phyloP scores from a whole-genome alignment of 371 early-diverging fungal genomes.

The Homolaphlyctis polyrhiza region DNA sequence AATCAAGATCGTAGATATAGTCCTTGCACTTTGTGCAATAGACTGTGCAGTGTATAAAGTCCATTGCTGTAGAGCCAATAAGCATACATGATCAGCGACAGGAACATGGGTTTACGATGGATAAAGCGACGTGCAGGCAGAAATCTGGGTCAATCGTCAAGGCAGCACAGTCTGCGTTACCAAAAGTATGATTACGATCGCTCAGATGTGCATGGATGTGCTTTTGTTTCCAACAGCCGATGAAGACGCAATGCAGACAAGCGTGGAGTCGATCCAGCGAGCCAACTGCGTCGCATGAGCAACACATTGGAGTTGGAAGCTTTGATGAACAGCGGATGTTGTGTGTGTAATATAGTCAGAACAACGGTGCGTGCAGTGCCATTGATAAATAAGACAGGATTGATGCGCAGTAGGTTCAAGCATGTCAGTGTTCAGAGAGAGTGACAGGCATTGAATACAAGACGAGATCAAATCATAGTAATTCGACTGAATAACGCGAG shows the following conservation, averaged over 20 bases:
- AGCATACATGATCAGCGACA: not conserved
- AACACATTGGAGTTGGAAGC: conserved; percentile 68
- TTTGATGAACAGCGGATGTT: conserved; percentile 9
- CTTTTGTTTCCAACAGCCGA: conserved; percentile 60
- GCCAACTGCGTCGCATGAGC: conserved; percentile 47
- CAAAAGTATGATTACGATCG: conserved; percentile 57
- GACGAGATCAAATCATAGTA: too few relatives aligned
- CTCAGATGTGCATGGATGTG: conserved; percentile 62
- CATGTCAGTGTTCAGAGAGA: too few relatives aligned
- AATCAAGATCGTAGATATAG: conserved; percentile 78
- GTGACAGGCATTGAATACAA: too few relatives aligned
- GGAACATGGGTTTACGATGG: too few relatives aligned
- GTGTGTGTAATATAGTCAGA: too few relatives aligned
- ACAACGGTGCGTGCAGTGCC: too few relatives aligned
- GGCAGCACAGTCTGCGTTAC: conserved; percentile 25
- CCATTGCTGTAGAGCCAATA: conserved; percentile 65
- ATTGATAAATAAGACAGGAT: too few relatives aligned
- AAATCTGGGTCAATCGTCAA: not conserved
- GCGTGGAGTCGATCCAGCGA: conserved; percentile 67
- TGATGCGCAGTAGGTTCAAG: too few relatives aligned
- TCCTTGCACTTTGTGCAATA: conserved; percentile 79
- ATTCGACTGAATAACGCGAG: too few relatives aligned
- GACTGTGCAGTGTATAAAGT: conserved; percentile 56
- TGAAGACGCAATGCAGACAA: conserved; percentile 64
- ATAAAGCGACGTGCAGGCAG: not conserved